Conservation (phyloP, 768 basidiomycete genomes). For the Tephrocybe rancida region DNA sequence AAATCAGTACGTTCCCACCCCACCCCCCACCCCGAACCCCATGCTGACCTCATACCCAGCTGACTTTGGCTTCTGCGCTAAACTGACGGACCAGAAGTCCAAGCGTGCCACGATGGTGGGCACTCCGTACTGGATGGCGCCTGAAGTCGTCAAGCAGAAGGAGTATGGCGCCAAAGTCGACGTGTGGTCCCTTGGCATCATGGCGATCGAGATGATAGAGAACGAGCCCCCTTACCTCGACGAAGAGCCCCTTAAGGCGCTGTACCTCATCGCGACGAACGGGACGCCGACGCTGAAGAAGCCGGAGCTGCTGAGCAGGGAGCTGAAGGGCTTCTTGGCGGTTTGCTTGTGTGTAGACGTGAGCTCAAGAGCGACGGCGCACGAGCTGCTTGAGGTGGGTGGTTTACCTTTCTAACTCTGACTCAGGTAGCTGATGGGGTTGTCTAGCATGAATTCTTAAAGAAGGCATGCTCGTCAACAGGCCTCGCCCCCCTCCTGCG, state of each 20-base stretch:
- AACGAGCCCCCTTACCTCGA: constrained; percentile 96
- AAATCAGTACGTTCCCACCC: constrained; percentile 88
- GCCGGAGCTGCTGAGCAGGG: constrained; percentile 87
- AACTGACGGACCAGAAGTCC: constrained; percentile 94
- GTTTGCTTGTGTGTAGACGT: constrained; percentile 99
- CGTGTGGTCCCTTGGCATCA: constrained; percentile 96
- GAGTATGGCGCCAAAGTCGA: constrained; percentile 97
- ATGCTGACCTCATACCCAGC: constrained; percentile 46
- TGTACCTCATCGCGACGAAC: constrained; percentile 96
- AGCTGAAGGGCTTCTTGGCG: constrained; percentile 94
- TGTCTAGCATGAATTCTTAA: constrained; percentile 89
- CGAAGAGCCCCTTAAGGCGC: constrained; percentile 91
- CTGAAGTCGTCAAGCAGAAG: constrained; percentile 97
- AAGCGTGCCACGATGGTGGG: constrained; percentile 99
- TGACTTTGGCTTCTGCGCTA: constrained; percentile 97
- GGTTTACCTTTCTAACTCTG: not conserved
- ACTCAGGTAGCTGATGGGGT: constrained; percentile 13
- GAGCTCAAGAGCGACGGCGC: constrained; percentile 86
- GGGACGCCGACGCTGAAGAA: constrained; percentile 98
- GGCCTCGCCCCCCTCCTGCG: constrained; percentile 86
- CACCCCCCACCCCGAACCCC: not conserved
- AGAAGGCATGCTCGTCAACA: constrained; percentile 80
- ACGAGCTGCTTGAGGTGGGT: constrained; percentile 81
- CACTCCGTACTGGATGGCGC: constrained; percentile 99
- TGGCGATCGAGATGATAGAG: constrained; percentile 99